Evolutionary conservation across 768 basidiomycete genomes (phyloP).

Genomic region (Lyophyllum shimeji): DNA sequence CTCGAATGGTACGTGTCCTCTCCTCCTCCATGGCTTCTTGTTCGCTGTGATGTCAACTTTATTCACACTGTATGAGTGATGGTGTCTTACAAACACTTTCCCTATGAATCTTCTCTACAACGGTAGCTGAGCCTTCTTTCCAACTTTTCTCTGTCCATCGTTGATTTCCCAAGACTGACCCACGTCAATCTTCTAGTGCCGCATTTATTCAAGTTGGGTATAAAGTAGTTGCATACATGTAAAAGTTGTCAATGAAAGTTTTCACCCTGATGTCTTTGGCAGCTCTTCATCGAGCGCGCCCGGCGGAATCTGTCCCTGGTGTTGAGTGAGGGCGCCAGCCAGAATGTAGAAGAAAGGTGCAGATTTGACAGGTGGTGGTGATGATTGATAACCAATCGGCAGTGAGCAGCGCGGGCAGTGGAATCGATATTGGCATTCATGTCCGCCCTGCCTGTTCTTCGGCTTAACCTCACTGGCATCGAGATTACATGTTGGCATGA

Average conservation of each 20-base stretch:
- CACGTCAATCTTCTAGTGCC: constrained; percentile 8
- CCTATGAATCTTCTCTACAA: constrained; percentile 68
- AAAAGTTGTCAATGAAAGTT: not conserved
- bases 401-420: constrained; percentile 67
- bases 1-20: constrained; percentile 22
- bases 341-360: constrained; percentile 80
- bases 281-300: constrained; percentile 70
- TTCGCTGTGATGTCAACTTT: constrained; percentile 52
- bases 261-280: not conserved
- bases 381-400: constrained; percentile 75
- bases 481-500: not conserved
- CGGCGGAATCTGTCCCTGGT: constrained; percentile 82
- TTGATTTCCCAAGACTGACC: constrained; percentile 6
- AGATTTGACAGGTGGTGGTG: constrained; percentile 73
- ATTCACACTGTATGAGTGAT: constrained; percentile 80
- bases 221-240: not conserved
- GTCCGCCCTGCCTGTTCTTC: constrained; percentile 52
- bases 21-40: constrained; percentile 9
- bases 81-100: constrained; percentile 32
- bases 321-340: constrained; percentile 79
- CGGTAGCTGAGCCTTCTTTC: constrained; percentile 72
- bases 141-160: not conserved
- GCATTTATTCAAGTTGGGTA: not conserved
- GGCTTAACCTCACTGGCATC: constrained; percentile 3
- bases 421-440: constrained; percentile 76